Evolutionary conservation across 2,329 filamentous ascomycete species (phyloP).

Genomic region (Tolypocladium ovalisporum): DNA sequence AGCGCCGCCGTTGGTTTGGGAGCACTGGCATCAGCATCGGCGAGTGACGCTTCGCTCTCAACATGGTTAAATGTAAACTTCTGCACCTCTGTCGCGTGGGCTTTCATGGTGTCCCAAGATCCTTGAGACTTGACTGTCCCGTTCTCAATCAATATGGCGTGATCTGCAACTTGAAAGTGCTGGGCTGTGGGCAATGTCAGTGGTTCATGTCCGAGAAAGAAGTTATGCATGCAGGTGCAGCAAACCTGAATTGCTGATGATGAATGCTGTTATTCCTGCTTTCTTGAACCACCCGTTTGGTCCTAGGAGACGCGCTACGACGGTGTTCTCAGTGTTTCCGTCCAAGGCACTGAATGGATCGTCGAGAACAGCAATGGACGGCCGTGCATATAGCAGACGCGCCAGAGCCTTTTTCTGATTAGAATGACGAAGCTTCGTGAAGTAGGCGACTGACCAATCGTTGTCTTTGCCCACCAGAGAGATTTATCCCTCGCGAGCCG

Average conservation of each 20-base stretch:
- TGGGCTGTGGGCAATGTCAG: not conserved
- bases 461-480: not conserved
- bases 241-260: not conserved
- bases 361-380: slow-evolving; percentile 6
- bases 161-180: not conserved
- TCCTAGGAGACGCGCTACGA: slow-evolving; percentile 5
- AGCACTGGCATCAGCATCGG: not conserved
- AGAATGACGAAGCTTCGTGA: not conserved
- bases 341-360: slow-evolving; percentile 10
- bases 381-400: not conserved
- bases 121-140: not conserved
- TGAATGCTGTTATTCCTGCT: not conserved
- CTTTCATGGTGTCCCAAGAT: not conserved
- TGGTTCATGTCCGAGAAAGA: not conserved
- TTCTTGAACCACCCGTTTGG: not conserved
- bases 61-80: not conserved
- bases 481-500: not conserved
- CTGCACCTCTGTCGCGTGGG: not conserved
- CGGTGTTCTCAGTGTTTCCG: slow-evolving; percentile 6
- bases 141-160: not conserved
- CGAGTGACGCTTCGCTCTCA: not conserved
- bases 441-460: not conserved
- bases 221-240: not conserved
- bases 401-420: not conserved
- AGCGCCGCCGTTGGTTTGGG: not conserved